These are phyloP conservation scores for Artemisia tridentata DNA, from an alignment of 129 eudicot genomes.

Conservation along the genomic window DNA sequence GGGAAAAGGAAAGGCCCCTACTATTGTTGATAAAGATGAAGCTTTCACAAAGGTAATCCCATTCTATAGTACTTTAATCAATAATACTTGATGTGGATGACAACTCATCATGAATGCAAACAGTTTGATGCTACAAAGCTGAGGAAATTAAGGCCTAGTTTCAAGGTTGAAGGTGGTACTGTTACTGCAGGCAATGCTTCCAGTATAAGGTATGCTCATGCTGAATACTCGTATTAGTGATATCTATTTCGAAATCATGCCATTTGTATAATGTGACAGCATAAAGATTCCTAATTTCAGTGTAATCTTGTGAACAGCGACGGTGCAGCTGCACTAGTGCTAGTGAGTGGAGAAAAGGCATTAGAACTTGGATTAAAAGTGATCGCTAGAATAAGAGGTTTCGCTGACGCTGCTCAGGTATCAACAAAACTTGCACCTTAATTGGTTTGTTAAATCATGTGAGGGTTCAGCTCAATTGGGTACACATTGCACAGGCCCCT, in stretches of 20 bases:
- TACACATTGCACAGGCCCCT: conserved; percentile 57
- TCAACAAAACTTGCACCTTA: conserved; percentile 8
- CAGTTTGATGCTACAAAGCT: conserved; percentile 81
- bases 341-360: conserved; percentile 91
- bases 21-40: conserved; percentile 66
- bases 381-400: too few species aligned
- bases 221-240: neutral
- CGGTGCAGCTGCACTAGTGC: conserved; percentile 94
- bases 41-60: conserved; percentile 51
- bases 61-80: too few species aligned
- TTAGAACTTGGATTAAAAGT: conserved; percentile 67
- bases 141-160: conserved; percentile 78
- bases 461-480: neutral
- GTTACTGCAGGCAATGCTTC: conserved; percentile 99
- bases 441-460: neutral
- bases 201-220: conserved; percentile 56
- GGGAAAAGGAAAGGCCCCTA: conserved; percentile 31
- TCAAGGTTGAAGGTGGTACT: conserved; percentile 80
- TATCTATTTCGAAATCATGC: too few species aligned
- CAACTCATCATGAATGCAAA: too few species aligned
- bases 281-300: neutral
- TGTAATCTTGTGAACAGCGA: conserved; percentile 53
- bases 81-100: too few species aligned
- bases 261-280: neutral
- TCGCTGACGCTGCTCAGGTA: conserved; percentile 99